These are phyloP conservation scores for Panicum hallii DNA, from an alignment of 202 grass and related monocot genomes.

Conservation along the genomic window DNA sequence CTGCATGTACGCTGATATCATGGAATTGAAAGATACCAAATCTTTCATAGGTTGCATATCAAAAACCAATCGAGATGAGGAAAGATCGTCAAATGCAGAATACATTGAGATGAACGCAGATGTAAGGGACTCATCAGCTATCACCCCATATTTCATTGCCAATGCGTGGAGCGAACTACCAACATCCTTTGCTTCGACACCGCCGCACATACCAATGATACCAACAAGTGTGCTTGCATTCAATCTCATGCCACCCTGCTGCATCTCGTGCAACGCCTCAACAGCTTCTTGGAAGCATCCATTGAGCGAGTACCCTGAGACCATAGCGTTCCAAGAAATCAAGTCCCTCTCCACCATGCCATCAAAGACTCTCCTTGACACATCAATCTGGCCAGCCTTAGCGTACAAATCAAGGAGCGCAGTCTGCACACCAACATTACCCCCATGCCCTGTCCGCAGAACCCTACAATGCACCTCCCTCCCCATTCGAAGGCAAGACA, in stretches of 20 bases:
- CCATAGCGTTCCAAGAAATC: slow-evolving; percentile 71
- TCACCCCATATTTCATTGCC: slow-evolving; percentile 61
- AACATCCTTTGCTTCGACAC: not conserved
- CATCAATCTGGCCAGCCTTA: slow-evolving; percentile 47
- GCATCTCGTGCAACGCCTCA: slow-evolving; percentile 50
- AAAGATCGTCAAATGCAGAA: slow-evolving; percentile 46
- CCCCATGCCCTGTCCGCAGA: slow-evolving; percentile 47
- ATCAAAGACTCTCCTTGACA: slow-evolving; percentile 59
- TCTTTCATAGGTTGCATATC: slow-evolving; percentile 45
- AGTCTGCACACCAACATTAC: slow-evolving; percentile 63
- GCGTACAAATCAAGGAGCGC: slow-evolving; percentile 73
- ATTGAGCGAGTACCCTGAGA: slow-evolving; percentile 61
- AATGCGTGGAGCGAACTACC: slow-evolving; percentile 54
- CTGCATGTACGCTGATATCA: slow-evolving; percentile 64
- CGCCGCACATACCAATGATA: slow-evolving; percentile 39
- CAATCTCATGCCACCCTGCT: slow-evolving; percentile 39
- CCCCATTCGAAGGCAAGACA: slow-evolving; percentile 45
- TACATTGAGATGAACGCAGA: slow-evolving; percentile 74
- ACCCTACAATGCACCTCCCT: slow-evolving; percentile 64
- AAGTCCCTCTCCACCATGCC: slow-evolving; percentile 58
- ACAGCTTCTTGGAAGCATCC: slow-evolving; percentile 49
- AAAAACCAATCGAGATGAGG: slow-evolving; percentile 58
- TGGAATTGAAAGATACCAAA: slow-evolving; percentile 66
- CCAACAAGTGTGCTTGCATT: slow-evolving; percentile 62
- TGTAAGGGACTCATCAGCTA: slow-evolving; percentile 46